Conservation (phyloP, 148 eudicot species). For the Rhododendron henanense region DNA sequence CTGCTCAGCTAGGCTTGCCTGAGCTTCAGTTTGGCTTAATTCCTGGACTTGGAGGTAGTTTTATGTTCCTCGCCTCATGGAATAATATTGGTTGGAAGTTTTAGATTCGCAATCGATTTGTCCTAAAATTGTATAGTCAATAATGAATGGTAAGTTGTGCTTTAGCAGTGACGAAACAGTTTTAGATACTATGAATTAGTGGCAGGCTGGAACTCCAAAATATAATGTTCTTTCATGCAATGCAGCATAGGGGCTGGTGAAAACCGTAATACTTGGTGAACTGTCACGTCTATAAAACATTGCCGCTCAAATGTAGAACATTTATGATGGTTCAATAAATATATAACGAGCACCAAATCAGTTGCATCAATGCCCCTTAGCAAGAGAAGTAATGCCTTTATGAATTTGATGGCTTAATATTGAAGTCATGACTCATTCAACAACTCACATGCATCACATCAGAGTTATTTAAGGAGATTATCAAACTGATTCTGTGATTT, state of each 20-base stretch:
- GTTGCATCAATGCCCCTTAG: background rate
- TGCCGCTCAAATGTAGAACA: background rate
- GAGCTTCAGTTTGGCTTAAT: conserved; percentile 32
- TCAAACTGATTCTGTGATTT: background rate
- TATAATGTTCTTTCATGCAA: background rate
- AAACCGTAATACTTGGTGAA: background rate
- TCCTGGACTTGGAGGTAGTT: conserved; percentile 37
- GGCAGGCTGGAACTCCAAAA: background rate
- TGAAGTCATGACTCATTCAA: background rate
- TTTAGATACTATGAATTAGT: background rate
- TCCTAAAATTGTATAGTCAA: background rate
- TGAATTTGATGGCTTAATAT: background rate
- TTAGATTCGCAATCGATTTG: background rate
- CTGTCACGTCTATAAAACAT: background rate
- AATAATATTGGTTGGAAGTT: background rate
- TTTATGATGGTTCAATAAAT: background rate
- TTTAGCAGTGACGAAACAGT: background rate
- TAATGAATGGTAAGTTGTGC: background rate
- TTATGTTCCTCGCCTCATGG: background rate
- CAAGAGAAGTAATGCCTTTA: background rate
- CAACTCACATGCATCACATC: background rate
- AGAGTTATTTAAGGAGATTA: background rate
- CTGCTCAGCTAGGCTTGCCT: conserved; percentile 27
- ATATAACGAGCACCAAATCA: background rate
- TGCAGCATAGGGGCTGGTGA: no score